Conservation (phyloP, 805 yeast genomes). For the Kockiozyma suomiensis region DNA sequence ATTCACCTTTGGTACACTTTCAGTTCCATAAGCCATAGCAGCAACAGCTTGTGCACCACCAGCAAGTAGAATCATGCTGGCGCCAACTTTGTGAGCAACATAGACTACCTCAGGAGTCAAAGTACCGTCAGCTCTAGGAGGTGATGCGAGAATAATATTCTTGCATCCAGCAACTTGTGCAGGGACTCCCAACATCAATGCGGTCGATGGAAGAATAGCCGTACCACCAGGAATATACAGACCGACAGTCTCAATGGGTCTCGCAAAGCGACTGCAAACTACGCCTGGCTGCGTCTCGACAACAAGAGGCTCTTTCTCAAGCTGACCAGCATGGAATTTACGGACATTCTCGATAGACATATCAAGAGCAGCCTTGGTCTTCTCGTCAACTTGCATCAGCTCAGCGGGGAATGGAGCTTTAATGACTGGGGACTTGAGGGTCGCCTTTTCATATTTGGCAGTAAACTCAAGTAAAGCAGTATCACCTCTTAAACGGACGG, state of each 20-base stretch:
- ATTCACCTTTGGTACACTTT: constrained; percentile 87
- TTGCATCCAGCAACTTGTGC: constrained; percentile 97
- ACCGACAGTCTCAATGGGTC: constrained; percentile 94
- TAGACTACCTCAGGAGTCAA: constrained; percentile 96
- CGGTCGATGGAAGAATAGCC: constrained; percentile 96
- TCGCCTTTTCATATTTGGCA: constrained; percentile 86
- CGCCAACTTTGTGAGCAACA: constrained; percentile 95
- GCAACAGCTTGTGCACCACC: constrained; percentile 99
- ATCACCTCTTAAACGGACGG: constrained; percentile 79
- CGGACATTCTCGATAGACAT: constrained; percentile 84
- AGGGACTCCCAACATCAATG: constrained; percentile 97
- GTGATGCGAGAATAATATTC: constrained; percentile 90
- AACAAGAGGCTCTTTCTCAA: constrained; percentile 66
- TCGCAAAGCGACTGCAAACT: constrained; percentile 87
- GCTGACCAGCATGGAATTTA: constrained; percentile 92
- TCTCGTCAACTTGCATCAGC: constrained; percentile 70
- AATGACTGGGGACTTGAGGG: constrained; percentile 69
- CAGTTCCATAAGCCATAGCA: constrained; percentile 98
- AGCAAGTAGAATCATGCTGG: constrained; percentile 84
- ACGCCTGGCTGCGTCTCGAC: constrained; percentile 97
- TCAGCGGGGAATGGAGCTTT: constrained; percentile 85
- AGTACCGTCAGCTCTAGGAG: constrained; percentile 91
- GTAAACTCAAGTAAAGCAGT: constrained; percentile 86
- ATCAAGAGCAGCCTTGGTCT: constrained; percentile 82
- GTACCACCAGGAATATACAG: constrained; percentile 98